phyloP scores from a whole-genome alignment of 371 early-diverging fungal species.

The Rhizomucor miehei region DNA sequence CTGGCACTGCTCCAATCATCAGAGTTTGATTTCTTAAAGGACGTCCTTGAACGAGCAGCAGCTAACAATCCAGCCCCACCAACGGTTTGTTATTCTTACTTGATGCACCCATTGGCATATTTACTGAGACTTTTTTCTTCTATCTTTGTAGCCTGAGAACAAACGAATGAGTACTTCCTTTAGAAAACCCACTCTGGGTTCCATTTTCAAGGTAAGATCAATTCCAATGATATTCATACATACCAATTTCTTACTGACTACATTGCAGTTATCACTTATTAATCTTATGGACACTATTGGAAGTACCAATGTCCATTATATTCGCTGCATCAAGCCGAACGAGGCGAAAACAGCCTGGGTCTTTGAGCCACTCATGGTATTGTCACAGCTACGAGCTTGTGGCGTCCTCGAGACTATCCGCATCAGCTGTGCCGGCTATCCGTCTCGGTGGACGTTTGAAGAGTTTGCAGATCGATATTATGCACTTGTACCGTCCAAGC shows the following conservation, averaged over 20 bases:
- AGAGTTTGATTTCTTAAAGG: conserved; percentile 72
- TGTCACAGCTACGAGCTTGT: conserved; percentile 96
- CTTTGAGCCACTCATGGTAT: conserved; percentile 90
- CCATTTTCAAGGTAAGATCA: conserved; percentile 67
- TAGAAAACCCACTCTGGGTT: conserved; percentile 84
- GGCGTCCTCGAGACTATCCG: conserved; percentile 99
- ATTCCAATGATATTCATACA: neutral
- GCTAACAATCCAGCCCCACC: conserved; percentile 41
- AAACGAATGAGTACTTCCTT: conserved; percentile 51
- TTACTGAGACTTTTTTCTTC: neutral
- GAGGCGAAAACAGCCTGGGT: conserved; percentile 84
- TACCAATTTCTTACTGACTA: neutral
- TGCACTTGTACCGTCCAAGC: conserved; percentile 69
- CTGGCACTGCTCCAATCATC: conserved; percentile 68
- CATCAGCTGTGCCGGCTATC: conserved; percentile 99
- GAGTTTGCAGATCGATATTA: conserved; percentile 95
- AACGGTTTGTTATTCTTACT: conserved; percentile 3
- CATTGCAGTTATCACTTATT: conserved; percentile 61
- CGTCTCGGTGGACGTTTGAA: conserved; percentile 84
- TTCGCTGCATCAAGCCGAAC: conserved; percentile 97
- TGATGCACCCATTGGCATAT: too few relatives aligned
- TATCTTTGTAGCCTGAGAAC: conserved; percentile 19
- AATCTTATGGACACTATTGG: conserved; percentile 92
- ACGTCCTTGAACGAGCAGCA: conserved; percentile 57
- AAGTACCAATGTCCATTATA: conserved; percentile 92